phyloP scores from a whole-genome alignment of 495 filamentous ascomycete species.

The Tuber brumale region DNA sequence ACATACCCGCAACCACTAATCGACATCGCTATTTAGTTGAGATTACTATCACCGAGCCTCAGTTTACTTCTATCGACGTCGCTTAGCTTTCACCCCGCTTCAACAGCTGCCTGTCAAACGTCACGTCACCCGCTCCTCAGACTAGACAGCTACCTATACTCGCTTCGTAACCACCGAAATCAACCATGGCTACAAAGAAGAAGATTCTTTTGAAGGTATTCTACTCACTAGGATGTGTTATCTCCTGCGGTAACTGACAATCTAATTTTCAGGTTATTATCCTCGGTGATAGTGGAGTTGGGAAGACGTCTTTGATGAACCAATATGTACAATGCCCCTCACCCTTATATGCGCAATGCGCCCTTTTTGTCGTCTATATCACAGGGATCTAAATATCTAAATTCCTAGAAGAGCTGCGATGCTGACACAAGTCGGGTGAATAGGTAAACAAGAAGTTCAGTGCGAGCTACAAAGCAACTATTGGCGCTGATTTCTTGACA shows the following conservation, averaged over 20 bases:
- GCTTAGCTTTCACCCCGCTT: neutral
- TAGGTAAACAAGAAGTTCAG: conserved; percentile 99
- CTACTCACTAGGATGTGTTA: neutral
- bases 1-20: neutral
- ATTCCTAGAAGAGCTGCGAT: neutral
- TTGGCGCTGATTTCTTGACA: conserved; percentile 96
- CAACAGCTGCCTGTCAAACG: neutral
- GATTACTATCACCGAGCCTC: neutral
- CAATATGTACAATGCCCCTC: conserved; percentile 67
- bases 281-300: conserved; percentile 94
- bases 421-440: conserved; percentile 2
- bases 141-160: neutral
- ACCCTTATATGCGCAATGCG: neutral
- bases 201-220: conserved; percentile 93
- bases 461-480: conserved; percentile 98
- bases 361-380: neutral
- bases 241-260: conserved; percentile 31
- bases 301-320: conserved; percentile 99
- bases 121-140: neutral
- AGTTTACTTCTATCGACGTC: neutral
- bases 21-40: neutral
- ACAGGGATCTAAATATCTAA: neutral
- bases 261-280: conserved; percentile 73
- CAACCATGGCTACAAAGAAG: conserved; percentile 79
- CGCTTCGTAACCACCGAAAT: conserved; percentile 4